Conservation (phyloP, 495 filamentous ascomycete genomes). For the Talaromyces adpressus region DNA sequence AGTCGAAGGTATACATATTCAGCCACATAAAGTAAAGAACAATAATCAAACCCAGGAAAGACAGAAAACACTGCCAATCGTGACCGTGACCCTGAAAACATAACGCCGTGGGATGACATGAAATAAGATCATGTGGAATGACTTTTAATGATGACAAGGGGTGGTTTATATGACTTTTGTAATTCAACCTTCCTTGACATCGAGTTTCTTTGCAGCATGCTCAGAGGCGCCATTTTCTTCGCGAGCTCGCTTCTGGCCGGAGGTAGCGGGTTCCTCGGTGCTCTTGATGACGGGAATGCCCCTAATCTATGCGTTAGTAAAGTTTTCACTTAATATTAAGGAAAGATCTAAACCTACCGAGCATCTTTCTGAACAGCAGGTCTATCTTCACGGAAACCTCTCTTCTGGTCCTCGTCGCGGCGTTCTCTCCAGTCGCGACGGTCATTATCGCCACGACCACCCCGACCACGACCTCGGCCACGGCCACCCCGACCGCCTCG, state of each 20-base stretch:
- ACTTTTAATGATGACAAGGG: slow-evolving; percentile 4
- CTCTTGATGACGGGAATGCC: slow-evolving; percentile 42
- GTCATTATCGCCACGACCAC: slow-evolving; percentile 29
- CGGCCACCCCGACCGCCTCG: slow-evolving; percentile 17
- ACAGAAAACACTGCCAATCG: slow-evolving; percentile 14
- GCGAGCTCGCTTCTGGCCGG: slow-evolving; percentile 42
- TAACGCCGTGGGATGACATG: slow-evolving; percentile 7
- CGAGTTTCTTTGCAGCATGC: slow-evolving; percentile 42
- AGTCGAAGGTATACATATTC: neutral
- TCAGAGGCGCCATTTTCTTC: slow-evolving; percentile 28
- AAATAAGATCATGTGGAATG: slow-evolving; percentile 1
- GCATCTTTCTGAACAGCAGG: slow-evolving; percentile 35
- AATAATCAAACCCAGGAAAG: slow-evolving; percentile 12
- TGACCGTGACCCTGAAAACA: slow-evolving; percentile 15
- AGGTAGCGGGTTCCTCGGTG: slow-evolving; percentile 18
- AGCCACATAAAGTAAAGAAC: neutral
- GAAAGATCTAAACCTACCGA: slow-evolving; percentile 25
- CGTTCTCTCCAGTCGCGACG: slow-evolving; percentile 63
- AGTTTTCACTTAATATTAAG: neutral
- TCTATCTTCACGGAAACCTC: slow-evolving; percentile 43
- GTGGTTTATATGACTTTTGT: neutral
- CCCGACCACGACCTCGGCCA: slow-evolving; percentile 26
- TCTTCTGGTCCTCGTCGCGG: slow-evolving; percentile 57
- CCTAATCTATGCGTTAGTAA: slow-evolving; percentile 18
- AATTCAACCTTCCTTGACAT: slow-evolving; percentile 29